phyloP scores from a whole-genome alignment of 75 land plant genomes.

The Ceratopteris richardii region DNA sequence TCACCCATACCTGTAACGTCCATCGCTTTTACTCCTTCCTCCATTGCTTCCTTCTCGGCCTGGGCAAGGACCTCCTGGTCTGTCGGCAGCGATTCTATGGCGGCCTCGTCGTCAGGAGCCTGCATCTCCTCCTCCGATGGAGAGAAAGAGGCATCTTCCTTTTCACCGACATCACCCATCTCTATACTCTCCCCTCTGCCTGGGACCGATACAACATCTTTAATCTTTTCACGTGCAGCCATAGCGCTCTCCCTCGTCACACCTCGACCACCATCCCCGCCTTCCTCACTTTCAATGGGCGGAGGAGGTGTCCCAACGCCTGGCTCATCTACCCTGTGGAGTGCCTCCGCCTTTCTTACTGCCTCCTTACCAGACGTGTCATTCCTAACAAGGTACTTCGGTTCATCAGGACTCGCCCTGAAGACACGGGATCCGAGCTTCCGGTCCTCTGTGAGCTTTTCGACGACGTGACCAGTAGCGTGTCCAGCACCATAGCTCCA shows the following conservation, averaged over 20 bases:
- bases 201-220: neutral
- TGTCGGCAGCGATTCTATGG: neutral
- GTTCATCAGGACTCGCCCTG: slow-evolving; percentile 35
- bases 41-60: neutral
- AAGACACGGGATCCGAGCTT: slow-evolving; percentile 16
- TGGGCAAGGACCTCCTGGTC: neutral
- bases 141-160: neutral
- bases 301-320: neutral
- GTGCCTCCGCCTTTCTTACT: slow-evolving; percentile 25
- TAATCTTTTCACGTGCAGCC: too few relatives aligned
- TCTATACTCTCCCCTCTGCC: neutral
- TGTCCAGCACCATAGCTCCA: slow-evolving; percentile 32
- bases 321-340: slow-evolving; percentile 12
- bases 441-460: slow-evolving; percentile 28
- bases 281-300: neutral
- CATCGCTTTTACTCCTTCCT: neutral
- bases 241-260: neutral
- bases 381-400: slow-evolving; percentile 33
- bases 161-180: neutral
- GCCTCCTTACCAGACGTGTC: slow-evolving; percentile 34
- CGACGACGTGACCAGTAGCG: slow-evolving; percentile 32
- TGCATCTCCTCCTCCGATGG: neutral
- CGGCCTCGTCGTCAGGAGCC: neutral
- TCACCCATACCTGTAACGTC: neutral
- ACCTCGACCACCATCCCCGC: neutral